Evolutionary conservation across 805 yeast genomes (phyloP), one percentile per base, ranked within the genome.

Genomic region (Yarrowia osloensis): DNA sequence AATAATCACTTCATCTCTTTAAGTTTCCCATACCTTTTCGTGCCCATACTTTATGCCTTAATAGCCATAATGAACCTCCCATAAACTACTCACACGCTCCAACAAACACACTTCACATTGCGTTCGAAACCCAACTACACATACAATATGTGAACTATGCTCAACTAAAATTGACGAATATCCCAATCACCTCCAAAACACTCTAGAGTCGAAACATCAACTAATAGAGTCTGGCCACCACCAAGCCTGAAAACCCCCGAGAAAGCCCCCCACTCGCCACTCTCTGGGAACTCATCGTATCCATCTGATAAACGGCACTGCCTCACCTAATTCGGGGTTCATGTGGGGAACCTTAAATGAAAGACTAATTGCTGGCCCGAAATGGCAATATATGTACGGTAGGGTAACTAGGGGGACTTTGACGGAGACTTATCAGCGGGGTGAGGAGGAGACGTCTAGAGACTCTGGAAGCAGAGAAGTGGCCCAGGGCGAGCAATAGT

Each of bases 261-360:
- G n/a, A n/a, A n/a, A n/a, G n/a, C n/a, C 31, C 52, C 52, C 31
- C 52, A 8, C 54, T 11, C 21, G 9, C 21, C 7, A 6, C 52
- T 17, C 33, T 9, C 17, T n/a, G 17, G 6, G 17, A 3, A 22
- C 6, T 5, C 31, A 13, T 19, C 35, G 22, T 28, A 5, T 47
- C 37, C 26, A 50, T 50, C 55, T 31, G 55, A 50, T 50, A 50
- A 50, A 50, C 55, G 55, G 57, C 57, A 31, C 57, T 33, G 57
- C 57, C 57, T 50, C 29, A 50, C 57, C 57, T 31, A 21, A 19
- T 50, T 50, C 37, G 57, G 57, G 57, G 22, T 31, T 35, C 31
- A 50, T 50, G 57, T 33, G 57, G 57, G 40, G 57, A 50, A 50
- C 57, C 24, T 50, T 50, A 50, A 50, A 50, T 50, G 40, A 50